Evolutionary conservation across 306 rosid species (phyloP).

Genomic region (Acmispon strigosus): DNA sequence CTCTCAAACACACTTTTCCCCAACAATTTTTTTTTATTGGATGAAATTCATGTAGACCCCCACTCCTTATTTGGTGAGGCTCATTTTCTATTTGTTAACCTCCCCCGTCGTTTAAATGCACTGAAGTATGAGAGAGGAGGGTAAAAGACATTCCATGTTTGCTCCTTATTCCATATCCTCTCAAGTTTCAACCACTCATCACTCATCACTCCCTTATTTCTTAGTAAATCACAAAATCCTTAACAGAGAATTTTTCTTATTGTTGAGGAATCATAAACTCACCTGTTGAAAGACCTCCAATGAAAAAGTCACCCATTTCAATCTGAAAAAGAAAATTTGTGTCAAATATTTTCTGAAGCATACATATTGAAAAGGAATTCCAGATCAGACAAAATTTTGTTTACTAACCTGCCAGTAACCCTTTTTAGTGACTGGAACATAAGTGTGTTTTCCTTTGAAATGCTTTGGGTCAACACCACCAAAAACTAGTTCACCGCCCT

Average conservation of each 20-base stretch:
- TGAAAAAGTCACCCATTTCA: conserved; percentile 66
- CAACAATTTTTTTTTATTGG: too few species aligned
- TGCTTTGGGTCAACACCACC: conserved; percentile 76
- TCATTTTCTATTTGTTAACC: too few species aligned
- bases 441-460: conserved; percentile 71
- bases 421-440: conserved; percentile 64
- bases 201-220: not conserved
- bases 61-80: too few species aligned
- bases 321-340: conserved; percentile 41
- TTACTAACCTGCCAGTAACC: conserved; percentile 87
- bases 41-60: too few species aligned
- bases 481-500: conserved; percentile 76
- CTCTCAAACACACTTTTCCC: too few species aligned
- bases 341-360: not conserved
- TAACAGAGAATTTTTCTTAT: not conserved
- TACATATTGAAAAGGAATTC: not conserved
- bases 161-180: not conserved
- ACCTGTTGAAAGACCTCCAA: conserved; percentile 82
- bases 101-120: not conserved
- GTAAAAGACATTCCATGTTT: not conserved
- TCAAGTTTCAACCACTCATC: conserved; percentile 5
- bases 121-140: not conserved
- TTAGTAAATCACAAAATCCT: not conserved
- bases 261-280: conserved; percentile 13
- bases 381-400: not conserved